Evolutionary conservation across 2,329 filamentous ascomycete species (phyloP), one percentile per base, ranked within the genome.

Genomic region (Cercospora brassicicola): DNA sequence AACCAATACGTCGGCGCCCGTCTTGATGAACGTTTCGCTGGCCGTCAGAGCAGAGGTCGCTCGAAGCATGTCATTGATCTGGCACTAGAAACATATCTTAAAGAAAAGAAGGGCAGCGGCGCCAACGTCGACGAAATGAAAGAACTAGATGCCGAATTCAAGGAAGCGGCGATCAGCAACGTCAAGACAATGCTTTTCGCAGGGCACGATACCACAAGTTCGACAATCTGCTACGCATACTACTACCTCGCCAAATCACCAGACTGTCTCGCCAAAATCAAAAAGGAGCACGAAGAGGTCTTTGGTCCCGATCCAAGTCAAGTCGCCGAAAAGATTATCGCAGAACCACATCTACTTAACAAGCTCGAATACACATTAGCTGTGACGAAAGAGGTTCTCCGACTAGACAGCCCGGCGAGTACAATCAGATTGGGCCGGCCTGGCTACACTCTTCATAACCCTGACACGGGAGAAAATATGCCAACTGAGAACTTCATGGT

Each of bases 301-400:
- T 82, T 87, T 51, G 83, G 84, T 10, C 65, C 79, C 0, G 79
- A 83, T 51, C 73, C 78, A 8, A 72, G 78, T 4, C 60, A 53
- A 7, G 71, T 73, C 2, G 80, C 79, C 31, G 71, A 75, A 2
- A 74, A 79, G 30, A 78, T 88, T 20, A 75, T 78, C 36, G 69
- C 78, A 2, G 77, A 84, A 28, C 81, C 84, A 0, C 74, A 80
- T 28, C 78, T 84, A 3, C 78, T 88, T 60, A 86, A 84, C 74
- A 78, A 81, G 51, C 79, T 88, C 26, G 79, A 81, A 0, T 87
- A 86, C 73, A 86, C 85, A 2, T 77, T 76, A 4, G 85, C 84
- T 28, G 80, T 86, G 7, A 80, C 86, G 68, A 85, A 85, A 67
- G 86, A 88, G 75, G 80, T 81, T 0, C 78, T 88, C 2, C 81